phyloP scores from a whole-genome alignment of 1,284 basidiomycete genomes.

The Coniferiporia weirii region DNA sequence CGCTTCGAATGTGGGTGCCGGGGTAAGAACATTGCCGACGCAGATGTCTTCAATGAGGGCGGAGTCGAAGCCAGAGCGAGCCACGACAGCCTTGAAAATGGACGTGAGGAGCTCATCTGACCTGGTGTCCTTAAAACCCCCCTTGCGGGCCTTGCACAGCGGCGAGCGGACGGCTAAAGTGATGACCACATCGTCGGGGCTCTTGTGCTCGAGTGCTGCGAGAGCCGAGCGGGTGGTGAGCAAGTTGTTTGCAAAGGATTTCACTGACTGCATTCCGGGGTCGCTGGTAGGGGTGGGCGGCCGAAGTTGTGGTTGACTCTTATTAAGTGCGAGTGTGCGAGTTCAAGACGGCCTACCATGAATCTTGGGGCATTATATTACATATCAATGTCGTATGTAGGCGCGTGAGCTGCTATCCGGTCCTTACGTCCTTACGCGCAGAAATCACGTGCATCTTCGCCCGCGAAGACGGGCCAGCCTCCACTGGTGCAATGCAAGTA shows the following conservation, averaged over 20 bases:
- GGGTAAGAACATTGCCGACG: constrained; percentile 66
- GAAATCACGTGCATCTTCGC: neutral
- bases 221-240: constrained; percentile 41
- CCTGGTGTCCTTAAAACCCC: constrained; percentile 77
- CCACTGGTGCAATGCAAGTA: too few relatives aligned
- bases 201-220: constrained; percentile 48
- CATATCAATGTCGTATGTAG: too few relatives aligned
- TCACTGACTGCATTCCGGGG: constrained; percentile 46
- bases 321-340: too few relatives aligned
- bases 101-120: constrained; percentile 73
- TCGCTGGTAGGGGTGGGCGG: constrained; percentile 1
- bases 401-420: neutral
- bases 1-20: constrained; percentile 59
- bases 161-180: constrained; percentile 75
- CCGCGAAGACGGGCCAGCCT: too few relatives aligned
- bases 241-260: constrained; percentile 62
- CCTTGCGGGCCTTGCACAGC: constrained; percentile 72
- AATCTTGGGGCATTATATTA: too few relatives aligned
- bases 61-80: constrained; percentile 62
- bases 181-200: constrained; percentile 72
- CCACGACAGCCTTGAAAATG: constrained; percentile 69
- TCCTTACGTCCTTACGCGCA: neutral
- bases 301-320: constrained; percentile 22
- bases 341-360: too few relatives aligned
- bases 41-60: constrained; percentile 71